phyloP scores from a whole-genome alignment of 2,329 filamentous ascomycete species.

The Paracoccidioides brasiliensis region DNA sequence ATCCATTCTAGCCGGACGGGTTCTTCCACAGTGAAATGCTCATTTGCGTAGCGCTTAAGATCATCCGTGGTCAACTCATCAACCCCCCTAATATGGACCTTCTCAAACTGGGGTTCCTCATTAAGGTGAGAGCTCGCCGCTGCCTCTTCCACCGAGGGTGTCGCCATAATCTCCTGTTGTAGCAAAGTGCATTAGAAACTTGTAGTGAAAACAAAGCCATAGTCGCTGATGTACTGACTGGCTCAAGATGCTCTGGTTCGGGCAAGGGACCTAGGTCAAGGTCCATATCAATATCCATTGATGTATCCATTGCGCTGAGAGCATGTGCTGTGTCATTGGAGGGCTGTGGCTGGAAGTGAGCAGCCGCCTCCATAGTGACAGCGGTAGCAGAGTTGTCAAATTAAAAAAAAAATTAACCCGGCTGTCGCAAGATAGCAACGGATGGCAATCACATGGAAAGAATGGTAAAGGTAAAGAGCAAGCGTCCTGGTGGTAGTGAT shows the following conservation, averaged over 20 bases:
- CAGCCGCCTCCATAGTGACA: constrained; percentile 13
- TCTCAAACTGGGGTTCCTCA: constrained; percentile 36
- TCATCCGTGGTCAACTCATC: constrained; percentile 69
- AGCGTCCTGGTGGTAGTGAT: background rate
- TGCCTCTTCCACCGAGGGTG: constrained; percentile 18
- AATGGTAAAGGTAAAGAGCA: too few relatives aligned
- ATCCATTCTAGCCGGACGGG: constrained; percentile 76
- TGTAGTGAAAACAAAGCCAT: background rate
- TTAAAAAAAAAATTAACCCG: background rate
- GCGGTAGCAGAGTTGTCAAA: background rate
- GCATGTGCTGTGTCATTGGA: constrained; percentile 5
- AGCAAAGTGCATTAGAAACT: background rate
- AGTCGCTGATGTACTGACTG: constrained; percentile 5
- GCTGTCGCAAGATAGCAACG: background rate
- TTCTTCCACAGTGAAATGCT: constrained; percentile 47
- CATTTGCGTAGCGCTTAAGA: constrained; percentile 59
- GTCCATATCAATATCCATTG: constrained; percentile 64
- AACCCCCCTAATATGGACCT: constrained; percentile 74
- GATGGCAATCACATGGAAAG: background rate
- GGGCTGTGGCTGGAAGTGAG: constrained; percentile 7
- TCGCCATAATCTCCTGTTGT: constrained; percentile 1
- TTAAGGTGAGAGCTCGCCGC: constrained; percentile 14
- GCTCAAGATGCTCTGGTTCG: constrained; percentile 24
- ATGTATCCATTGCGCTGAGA: constrained; percentile 17
- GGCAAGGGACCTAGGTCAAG: constrained; percentile 42